These are phyloP conservation scores for Penicillium brevicompactum DNA, from an alignment of 2,329 filamentous ascomycete species.

Conservation along the genomic window DNA sequence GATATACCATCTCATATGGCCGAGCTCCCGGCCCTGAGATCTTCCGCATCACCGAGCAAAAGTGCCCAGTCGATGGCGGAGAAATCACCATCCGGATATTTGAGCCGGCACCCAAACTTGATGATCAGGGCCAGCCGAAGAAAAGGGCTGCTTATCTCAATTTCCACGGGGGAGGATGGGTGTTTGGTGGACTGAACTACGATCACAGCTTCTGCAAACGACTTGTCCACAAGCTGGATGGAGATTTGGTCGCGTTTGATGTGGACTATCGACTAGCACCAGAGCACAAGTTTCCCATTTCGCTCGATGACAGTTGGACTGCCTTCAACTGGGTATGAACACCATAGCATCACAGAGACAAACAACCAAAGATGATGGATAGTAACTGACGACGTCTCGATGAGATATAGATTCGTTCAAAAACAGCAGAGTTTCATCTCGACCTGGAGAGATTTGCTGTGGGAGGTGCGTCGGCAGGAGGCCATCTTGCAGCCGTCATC, in stretches of 20 bases:
- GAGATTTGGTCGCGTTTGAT: slow-evolving; percentile 46
- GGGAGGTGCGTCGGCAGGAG: slow-evolving; percentile 45
- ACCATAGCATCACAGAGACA: no score
- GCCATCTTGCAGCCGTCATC: slow-evolving; percentile 43
- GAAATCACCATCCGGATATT: slow-evolving; percentile 46
- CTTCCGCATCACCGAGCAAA: slow-evolving; percentile 43
- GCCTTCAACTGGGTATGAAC: slow-evolving; percentile 43
- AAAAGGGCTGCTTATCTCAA: slow-evolving; percentile 46
- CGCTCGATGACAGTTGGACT: slow-evolving; percentile 43
- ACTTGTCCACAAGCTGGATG: slow-evolving; percentile 39
- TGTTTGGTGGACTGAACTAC: slow-evolving; percentile 42
- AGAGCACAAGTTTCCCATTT: slow-evolving; percentile 41
- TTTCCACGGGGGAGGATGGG: slow-evolving; percentile 47
- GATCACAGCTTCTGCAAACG: slow-evolving; percentile 48
- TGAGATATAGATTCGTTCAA: slow-evolving; percentile 32
- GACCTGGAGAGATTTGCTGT: slow-evolving; percentile 38
- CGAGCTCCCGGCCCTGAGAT: slow-evolving; percentile 39
- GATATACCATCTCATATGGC: slow-evolving; percentile 43
- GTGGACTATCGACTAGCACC: slow-evolving; percentile 48
- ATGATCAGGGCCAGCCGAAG: slow-evolving; percentile 27
- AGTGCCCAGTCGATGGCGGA: slow-evolving; percentile 42
- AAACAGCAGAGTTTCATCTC: slow-evolving; percentile 37
- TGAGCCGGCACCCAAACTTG: slow-evolving; percentile 32
- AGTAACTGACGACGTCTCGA: neutral
- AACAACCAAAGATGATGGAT: neutral